Evolutionary conservation across 2,329 filamentous ascomycete species (phyloP).

Genomic region (Pyrenochaeta sp.): DNA sequence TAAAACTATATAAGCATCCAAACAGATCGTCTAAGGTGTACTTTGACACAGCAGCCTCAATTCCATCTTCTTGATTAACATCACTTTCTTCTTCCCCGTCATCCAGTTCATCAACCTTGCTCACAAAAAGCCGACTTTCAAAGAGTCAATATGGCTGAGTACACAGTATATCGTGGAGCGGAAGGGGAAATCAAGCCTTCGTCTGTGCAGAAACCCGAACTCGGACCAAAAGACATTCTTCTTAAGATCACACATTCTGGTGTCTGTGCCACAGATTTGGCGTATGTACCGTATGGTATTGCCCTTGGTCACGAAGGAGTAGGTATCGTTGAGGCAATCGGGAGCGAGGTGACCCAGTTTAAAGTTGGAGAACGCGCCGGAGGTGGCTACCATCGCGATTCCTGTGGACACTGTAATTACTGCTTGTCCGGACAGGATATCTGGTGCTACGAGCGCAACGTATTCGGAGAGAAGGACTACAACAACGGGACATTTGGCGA

Average conservation of each 20-base stretch:
- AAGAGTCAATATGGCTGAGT: conserved; percentile 6
- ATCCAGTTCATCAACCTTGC: neutral
- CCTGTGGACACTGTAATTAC: conserved; percentile 42
- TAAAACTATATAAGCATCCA: neutral
- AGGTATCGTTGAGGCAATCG: conserved; percentile 48
- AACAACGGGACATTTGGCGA: conserved; percentile 22
- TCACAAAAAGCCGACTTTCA: neutral
- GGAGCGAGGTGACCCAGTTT: conserved; percentile 24
- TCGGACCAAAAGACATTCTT: conserved; percentile 26
- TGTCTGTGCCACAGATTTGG: conserved; percentile 24
- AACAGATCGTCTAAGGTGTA: neutral
- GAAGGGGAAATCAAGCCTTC: conserved; percentile 20
- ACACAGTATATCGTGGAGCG: conserved; percentile 20
- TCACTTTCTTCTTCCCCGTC: neutral
- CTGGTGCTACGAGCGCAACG: conserved; percentile 47
- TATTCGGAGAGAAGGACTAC: conserved; percentile 45
- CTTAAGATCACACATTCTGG: conserved; percentile 30
- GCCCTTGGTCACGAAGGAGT: conserved; percentile 54
- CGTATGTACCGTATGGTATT: conserved; percentile 21
- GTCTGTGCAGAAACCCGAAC: conserved; percentile 7
- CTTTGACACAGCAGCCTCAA: neutral
- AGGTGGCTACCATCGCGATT: conserved; percentile 50
- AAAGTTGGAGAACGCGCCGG: conserved; percentile 45
- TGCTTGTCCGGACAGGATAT: conserved; percentile 43
- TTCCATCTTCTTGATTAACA: neutral